phyloP scores from a whole-genome alignment of 495 filamentous ascomycete genomes.

The Cryomyces antarcticus region DNA sequence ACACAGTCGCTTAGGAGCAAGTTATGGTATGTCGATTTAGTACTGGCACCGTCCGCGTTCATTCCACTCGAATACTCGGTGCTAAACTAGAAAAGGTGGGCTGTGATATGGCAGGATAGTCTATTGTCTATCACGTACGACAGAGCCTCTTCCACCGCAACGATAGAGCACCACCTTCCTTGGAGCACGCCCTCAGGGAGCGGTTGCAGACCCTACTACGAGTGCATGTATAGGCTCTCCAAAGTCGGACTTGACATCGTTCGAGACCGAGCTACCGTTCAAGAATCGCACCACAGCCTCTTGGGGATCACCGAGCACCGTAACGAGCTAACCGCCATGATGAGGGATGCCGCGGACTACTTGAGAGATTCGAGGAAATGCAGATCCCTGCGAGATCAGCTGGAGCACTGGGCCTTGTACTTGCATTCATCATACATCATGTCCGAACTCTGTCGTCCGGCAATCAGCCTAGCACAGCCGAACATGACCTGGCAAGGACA shows the following conservation, averaged over 20 bases:
- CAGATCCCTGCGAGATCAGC: slow-evolving; percentile 25
- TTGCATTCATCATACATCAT: slow-evolving; percentile 37
- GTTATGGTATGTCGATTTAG: slow-evolving; percentile 8
- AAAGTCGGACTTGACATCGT: slow-evolving; percentile 35
- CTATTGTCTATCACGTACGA: slow-evolving; percentile 41
- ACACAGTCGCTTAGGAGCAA: slow-evolving; percentile 2
- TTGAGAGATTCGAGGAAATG: slow-evolving; percentile 30
- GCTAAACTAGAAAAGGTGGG: slow-evolving; percentile 23
- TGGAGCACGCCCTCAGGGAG: slow-evolving; percentile 21
- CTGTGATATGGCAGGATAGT: slow-evolving; percentile 41
- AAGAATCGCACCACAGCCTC: slow-evolving; percentile 22
- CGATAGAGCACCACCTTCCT: slow-evolving; percentile 28
- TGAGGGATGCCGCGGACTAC: slow-evolving; percentile 30
- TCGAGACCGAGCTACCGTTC: slow-evolving; percentile 27
- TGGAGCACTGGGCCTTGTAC: slow-evolving; percentile 35
- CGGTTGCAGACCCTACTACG: slow-evolving; percentile 28
- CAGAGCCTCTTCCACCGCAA: slow-evolving; percentile 30
- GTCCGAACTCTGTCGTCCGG: slow-evolving; percentile 38
- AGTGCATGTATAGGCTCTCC: slow-evolving; percentile 32
- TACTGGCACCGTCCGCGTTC: too few species aligned
- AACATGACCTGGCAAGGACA: slow-evolving; percentile 19
- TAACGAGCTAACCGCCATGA: slow-evolving; percentile 28
- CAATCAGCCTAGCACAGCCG: slow-evolving; percentile 28
- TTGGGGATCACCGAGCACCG: slow-evolving; percentile 30
- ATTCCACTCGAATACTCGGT: too few species aligned